phyloP scores from a whole-genome alignment of 2,329 filamentous ascomycete genomes.

The Ophiostoma angusticollis region DNA sequence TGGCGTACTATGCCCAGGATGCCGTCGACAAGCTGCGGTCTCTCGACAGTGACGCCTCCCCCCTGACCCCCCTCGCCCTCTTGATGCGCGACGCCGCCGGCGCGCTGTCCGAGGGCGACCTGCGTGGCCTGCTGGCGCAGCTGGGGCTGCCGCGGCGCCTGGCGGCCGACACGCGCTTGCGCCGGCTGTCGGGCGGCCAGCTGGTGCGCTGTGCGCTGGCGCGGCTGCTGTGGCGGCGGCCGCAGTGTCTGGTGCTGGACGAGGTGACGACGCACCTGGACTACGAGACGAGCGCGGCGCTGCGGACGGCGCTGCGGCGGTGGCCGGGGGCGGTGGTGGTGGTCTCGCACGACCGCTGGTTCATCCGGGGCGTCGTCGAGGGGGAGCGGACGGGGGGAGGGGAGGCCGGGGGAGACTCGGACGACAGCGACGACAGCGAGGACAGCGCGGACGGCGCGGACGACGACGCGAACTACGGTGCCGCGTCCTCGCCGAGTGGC shows the following conservation, averaged over 20 bases:
- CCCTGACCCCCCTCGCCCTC: constrained; percentile 52
- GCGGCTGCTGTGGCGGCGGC: constrained; percentile 52
- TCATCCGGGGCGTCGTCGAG: constrained; percentile 62
- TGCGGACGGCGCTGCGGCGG: constrained; percentile 50
- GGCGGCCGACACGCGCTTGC: constrained; percentile 60
- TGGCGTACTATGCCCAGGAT: constrained; percentile 66
- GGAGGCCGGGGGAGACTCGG: constrained; percentile 24
- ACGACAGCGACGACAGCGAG: constrained; percentile 31
- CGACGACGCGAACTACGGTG: constrained; percentile 30
- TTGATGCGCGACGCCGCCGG: constrained; percentile 42
- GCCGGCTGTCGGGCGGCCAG: constrained; percentile 68
- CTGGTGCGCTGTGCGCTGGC: constrained; percentile 55
- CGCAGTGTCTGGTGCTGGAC: constrained; percentile 64
- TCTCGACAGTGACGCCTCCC: constrained; percentile 29
- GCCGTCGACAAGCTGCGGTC: constrained; percentile 56
- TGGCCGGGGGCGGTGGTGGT: constrained; percentile 67
- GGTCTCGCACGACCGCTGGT: constrained; percentile 73
- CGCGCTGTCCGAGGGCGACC: constrained; percentile 49
- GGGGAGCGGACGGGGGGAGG: constrained; percentile 38
- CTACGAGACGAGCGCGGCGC: constrained; percentile 62
- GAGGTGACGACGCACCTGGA: constrained; percentile 80
- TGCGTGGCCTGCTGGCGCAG: constrained; percentile 52
- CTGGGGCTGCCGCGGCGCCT: constrained; percentile 58
- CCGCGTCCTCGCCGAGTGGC: no score
- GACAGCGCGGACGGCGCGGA: constrained; percentile 33